Evolutionary conservation across 2,329 filamentous ascomycete species (phyloP), one percentile per base, ranked within the genome.

Genomic region (Xylaria sp.): DNA sequence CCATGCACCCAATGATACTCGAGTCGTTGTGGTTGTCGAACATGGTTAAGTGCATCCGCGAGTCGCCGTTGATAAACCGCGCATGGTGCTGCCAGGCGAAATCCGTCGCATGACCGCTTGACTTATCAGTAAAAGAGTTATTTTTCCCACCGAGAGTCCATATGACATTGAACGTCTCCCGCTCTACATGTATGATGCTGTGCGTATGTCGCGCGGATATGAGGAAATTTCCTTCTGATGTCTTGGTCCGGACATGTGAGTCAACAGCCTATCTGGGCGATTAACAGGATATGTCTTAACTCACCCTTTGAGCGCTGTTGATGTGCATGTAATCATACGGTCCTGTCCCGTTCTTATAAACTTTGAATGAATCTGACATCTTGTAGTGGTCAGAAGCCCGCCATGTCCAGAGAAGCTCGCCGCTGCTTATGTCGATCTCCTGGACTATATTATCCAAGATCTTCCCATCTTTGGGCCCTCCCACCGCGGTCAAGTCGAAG

Each of bases 1-100:
- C 58, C 59, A 76, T 79, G 57, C 79, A 80, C 52, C 79, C 76
- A 0, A 73, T 73, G 34, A 79, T 76, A 2, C 82, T 78, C 7
- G 85, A 74, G n/a, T 80, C 82, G 49, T 78, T 74, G 51, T 73
- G 73, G 64, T 76, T 75, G 52, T 74, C 73, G 57, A 66, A 65
- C 44, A 66, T 42, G 16, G 61, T 65, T 10, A 67, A 55, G 23
- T 62, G 62, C 3, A 55, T 63, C 4, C 16, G 34, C 3, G 16
- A 35, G 11, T 51, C 34, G 34, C 60, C 23, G 23, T 30, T 30
- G 5, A 4, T 19, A 52, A 68, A 61, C 5, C 63, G 60, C 2
- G 65, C 66, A 18, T 67, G 60, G 30, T 68, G 63, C 51, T 68
- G 62, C 62, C 64, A 65, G 23, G 53, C 59, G 10, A 66, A 65